phyloP scores from a whole-genome alignment of 129 eudicot genomes.

The Calendula officinalis region DNA sequence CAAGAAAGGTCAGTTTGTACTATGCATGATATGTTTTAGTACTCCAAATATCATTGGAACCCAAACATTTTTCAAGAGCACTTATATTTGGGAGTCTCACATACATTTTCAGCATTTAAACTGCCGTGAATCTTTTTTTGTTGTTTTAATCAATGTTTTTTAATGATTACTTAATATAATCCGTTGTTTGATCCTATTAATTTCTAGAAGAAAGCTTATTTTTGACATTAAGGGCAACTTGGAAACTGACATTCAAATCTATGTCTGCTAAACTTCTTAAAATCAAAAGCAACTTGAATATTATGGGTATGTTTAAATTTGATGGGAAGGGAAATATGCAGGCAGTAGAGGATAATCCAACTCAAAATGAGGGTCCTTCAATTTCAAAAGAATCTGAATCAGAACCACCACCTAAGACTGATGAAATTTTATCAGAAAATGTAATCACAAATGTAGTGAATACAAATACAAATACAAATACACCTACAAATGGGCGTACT shows the following conservation, averaged over 20 bases:
- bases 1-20: slow-evolving; percentile 54
- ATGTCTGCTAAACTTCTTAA: neutral
- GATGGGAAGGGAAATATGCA: slow-evolving; percentile 24
- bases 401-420: slow-evolving; percentile 26
- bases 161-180: slow-evolving; percentile 5
- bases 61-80: too few relatives aligned
- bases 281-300: too few relatives aligned
- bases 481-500: slow-evolving; percentile 1
- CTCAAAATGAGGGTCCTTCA: slow-evolving; percentile 29
- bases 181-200: neutral
- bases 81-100: neutral
- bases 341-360: slow-evolving; percentile 37
- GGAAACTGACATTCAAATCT: neutral
- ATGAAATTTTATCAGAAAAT: slow-evolving; percentile 33
- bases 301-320: neutral
- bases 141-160: neutral
- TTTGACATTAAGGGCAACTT: neutral
- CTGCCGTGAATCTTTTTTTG: neutral
- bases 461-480: neutral
- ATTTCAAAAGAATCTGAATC: slow-evolving; percentile 36
- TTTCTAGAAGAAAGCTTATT: neutral
- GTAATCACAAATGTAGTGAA: slow-evolving; percentile 16
- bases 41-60: too few relatives aligned
- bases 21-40: too few relatives aligned
- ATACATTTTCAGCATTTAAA: slow-evolving; percentile 2